Base-by-base conservation (phyloP, 129 eudicot genomes). In the Kitagawia praeruptora region DNA sequence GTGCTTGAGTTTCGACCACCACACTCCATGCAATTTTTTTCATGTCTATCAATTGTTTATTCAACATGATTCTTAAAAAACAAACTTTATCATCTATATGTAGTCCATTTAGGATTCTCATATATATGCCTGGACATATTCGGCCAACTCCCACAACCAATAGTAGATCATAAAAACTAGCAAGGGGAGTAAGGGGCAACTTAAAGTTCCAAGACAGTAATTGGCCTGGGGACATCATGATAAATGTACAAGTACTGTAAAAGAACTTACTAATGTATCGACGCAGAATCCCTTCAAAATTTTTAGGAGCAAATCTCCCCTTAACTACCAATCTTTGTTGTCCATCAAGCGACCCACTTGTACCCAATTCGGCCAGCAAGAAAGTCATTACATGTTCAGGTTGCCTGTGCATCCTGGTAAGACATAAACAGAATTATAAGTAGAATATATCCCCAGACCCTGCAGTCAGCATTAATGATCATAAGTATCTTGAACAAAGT, bases 321-420 rank as follows among this genome's bases (percentile, higher is more conserved):
- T 90, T 92, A 25, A 90, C 86, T 1, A 92, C 97, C 76, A 90
- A 87, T 70, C 93, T 81, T 80, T 93, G 98, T 46, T 92, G 97
- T 49, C 96, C 97, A 78, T 92, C 97, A 78, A 92, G 87, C 7
- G 97, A 92, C 34, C 93, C 97, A 80, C 90, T 92, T 66, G 96
- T 92, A 80, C 96, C 98, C 87, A 90, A 77, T 67, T 93, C 98
- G 69, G 96, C 98, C 69, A 93, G 90, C 85, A 92, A 81, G 77
- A 90, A 93, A 25, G 86, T 84, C 98, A 90, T 93, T 3, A 90
- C 96, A 90, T 93, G 98, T 81, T 93, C 96, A 12, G 96, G 93
- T 78, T 88, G 89, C 81, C 97, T 87, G 78, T 88, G 97, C 96
- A 90, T 90, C 78, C 92, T 93, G 75, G 5, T 27, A 45, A 18